Conservation (phyloP, 139 green algal species). For the Tetradesmus obliquus region DNA sequence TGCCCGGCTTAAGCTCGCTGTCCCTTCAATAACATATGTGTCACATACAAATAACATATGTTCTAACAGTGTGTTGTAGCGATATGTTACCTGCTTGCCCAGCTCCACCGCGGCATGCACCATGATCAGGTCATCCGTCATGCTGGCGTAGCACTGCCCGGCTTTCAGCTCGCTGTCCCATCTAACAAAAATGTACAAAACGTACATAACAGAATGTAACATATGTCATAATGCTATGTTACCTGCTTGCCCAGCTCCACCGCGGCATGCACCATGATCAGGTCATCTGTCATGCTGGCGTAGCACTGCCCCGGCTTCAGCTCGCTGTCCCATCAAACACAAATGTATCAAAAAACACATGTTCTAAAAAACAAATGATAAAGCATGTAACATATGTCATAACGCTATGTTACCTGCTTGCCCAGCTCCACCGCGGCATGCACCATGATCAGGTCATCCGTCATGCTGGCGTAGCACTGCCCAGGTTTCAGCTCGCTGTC, state of each 20-base stretch:
- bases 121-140: slow-evolving; percentile 48
- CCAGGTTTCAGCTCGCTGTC: slow-evolving; percentile 43
- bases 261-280: slow-evolving; percentile 51
- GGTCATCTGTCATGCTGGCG: slow-evolving; percentile 48
- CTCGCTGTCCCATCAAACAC: slow-evolving; percentile 19
- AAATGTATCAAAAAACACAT: too few relatives aligned
- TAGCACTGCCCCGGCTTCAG: slow-evolving; percentile 15
- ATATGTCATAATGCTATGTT: neutral
- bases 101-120: slow-evolving; percentile 53
- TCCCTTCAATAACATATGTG: neutral
- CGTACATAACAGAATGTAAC: too few relatives aligned
- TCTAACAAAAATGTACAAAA: too few relatives aligned
- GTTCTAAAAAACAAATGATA: neutral
- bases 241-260: slow-evolving; percentile 41
- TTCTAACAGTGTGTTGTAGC: neutral
- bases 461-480: slow-evolving; percentile 28
- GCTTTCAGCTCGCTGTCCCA: slow-evolving; percentile 38
- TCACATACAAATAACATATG: too few relatives aligned
- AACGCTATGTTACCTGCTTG: neutral
- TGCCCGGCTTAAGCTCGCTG: slow-evolving; percentile 21
- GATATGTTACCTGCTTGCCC: neutral
- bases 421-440: slow-evolving; percentile 52
- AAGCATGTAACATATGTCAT: neutral
- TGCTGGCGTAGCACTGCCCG: slow-evolving; percentile 32
- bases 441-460: slow-evolving; percentile 51